Base-by-base conservation (phyloP, 1,284 basidiomycete genomes). In the Rhodotorula mucilaginosa region DNA sequence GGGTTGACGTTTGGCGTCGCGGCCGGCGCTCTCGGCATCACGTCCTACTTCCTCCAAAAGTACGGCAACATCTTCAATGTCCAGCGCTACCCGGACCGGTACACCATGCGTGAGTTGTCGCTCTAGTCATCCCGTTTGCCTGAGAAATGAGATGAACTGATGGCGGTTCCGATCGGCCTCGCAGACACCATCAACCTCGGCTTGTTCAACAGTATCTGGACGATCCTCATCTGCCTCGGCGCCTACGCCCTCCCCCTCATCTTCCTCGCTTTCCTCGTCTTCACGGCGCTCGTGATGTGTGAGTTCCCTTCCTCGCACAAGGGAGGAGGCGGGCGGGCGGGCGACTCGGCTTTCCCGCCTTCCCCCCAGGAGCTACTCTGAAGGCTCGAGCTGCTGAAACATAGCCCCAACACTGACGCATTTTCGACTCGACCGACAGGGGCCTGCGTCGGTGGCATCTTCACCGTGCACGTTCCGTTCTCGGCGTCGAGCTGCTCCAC, bases 211-310 rank as follows among this genome's bases (percentile, higher is more conserved):
- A 23, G 39, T 5, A 54, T 63, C 49, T 61, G 57, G 56, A 64
- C 69, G 7, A 31, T 71, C 48, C 29, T 71, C 23, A 31, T 68
- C 48, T 39, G 49, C 23, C 63, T 68, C 56, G 66, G 66, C 21
- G 51, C 63, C 10, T 16, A n/a, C 44, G 46, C 47, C 58, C 39
- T 66, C 18, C 70, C 70, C 18, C 60, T 72, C 23, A 47, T 56
- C 52, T 72, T 72, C 67, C 61, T 57, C n/a, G 60, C 70, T 12
- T 68, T 71, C 66, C 48, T 71, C 29, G 23, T 61, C 34, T 71
- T 71, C 66, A 29, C 60, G 5, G 15, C 44, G 19, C 34, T 15
- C 48, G 65, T 62, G 8, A 65, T 71, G 48, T 57, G 39, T 52
- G 39, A n/a, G 52, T 23, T 15, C 10, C 54, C 18, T 29, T 29